These are phyloP conservation scores for Corylus heterophylla DNA, from an alignment of 306 rosid genomes.

Conservation along the genomic window DNA sequence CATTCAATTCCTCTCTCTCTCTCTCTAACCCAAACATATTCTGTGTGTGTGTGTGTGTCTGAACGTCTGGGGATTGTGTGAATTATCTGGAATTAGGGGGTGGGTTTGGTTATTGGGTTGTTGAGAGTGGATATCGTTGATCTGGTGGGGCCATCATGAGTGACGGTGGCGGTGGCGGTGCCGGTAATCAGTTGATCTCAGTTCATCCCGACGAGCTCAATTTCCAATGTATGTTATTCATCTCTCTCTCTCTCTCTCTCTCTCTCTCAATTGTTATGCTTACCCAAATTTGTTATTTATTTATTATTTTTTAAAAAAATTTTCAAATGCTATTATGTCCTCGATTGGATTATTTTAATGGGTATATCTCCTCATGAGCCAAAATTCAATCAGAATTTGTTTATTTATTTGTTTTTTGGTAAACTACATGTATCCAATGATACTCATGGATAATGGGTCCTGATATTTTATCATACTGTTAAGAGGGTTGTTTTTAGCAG, in stretches of 20 bases:
- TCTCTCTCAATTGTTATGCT: neutral
- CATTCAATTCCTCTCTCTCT: neutral
- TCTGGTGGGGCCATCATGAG: constrained; percentile 53
- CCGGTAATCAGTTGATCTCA: constrained; percentile 48
- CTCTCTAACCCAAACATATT: constrained; percentile 2
- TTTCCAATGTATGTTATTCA: constrained; percentile 56
- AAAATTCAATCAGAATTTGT: no score
- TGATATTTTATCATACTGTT: no score
- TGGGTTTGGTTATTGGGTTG: constrained; percentile 10
- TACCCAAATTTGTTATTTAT: neutral
- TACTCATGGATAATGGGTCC: no score
- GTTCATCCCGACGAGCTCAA: constrained; percentile 78
- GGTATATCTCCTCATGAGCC: no score
- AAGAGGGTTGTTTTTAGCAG: no score
- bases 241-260: neutral
- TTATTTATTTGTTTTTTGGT: no score
- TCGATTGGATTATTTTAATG: no score
- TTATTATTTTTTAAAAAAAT: no score
- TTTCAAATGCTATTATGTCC: neutral
- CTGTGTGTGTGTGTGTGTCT: constrained; percentile 5
- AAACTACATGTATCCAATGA: no score
- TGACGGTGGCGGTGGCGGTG: constrained; percentile 26
- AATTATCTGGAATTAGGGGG: constrained; percentile 11
- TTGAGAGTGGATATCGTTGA: constrained; percentile 15
- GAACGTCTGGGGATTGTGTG: neutral